phyloP scores from a whole-genome alignment of 352 stramenopile genomes.

The Vaucheria bursata region DNA sequence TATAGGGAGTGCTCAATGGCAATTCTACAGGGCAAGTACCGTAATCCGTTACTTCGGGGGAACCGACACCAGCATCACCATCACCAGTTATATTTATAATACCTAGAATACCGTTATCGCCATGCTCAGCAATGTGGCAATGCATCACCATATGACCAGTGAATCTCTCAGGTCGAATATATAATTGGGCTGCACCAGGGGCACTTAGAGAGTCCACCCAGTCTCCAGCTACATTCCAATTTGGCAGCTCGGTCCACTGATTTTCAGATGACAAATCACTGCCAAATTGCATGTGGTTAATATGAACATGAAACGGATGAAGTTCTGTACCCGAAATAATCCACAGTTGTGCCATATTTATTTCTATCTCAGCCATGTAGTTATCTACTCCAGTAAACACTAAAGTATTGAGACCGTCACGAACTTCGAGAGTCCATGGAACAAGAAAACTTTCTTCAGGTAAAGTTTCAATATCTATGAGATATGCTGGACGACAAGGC shows the following conservation, averaged over 20 bases:
- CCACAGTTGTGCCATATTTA: neutral
- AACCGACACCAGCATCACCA: neutral
- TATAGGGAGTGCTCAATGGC: neutral
- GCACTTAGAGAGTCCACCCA: neutral
- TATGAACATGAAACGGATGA: neutral
- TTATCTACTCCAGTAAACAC: neutral
- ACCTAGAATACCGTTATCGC: neutral
- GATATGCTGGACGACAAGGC: slow-evolving; percentile 2
- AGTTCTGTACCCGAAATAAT: neutral
- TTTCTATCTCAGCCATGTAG: neutral
- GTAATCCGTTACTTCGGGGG: neutral
- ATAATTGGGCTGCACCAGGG: neutral
- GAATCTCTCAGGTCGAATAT: neutral
- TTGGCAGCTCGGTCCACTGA: neutral
- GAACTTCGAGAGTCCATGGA: no score
- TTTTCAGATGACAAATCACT: neutral
- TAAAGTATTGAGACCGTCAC: neutral
- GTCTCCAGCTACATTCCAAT: no score
- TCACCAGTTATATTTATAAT: neutral
- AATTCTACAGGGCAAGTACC: neutral
- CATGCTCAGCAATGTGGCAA: neutral
- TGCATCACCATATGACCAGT: neutral
- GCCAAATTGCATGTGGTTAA: no score
- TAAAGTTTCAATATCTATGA: no score
- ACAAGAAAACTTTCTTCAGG: no score